Evolutionary conservation across 805 yeast species (phyloP).

Genomic region (Ogataea kodamae): DNA sequence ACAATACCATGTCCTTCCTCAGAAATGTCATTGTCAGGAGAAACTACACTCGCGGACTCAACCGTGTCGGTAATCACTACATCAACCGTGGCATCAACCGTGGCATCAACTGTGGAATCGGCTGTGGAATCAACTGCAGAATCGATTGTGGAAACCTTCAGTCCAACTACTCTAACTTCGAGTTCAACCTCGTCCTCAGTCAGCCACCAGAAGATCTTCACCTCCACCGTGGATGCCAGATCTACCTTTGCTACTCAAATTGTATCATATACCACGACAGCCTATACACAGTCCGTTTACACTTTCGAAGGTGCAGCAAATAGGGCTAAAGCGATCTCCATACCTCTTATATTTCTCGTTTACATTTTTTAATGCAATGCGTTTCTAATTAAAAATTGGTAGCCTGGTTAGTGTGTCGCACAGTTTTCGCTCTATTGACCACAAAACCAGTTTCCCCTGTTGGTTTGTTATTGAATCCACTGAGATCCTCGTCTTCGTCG

Average conservation of each 20-base stretch:
- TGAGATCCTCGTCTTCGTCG: constrained; percentile 22
- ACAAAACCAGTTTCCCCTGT: constrained; percentile 30
- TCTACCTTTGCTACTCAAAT: no score
- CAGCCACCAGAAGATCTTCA: neutral
- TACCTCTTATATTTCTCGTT: constrained; percentile 2
- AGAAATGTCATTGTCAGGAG: no score
- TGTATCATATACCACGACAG: neutral
- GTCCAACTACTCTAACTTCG: no score
- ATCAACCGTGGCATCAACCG: neutral
- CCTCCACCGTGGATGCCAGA: neutral
- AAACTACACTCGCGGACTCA: constrained; percentile 1
- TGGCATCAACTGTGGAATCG: neutral
- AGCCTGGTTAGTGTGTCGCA: constrained; percentile 27
- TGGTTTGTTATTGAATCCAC: constrained; percentile 12
- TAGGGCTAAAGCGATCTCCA: neutral
- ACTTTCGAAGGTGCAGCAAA: constrained; percentile 2
- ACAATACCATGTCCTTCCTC: constrained; percentile 3
- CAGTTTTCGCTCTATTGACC: constrained; percentile 30
- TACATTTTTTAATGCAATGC: neutral
- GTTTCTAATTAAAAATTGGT: constrained; percentile 21
- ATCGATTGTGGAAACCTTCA: neutral
- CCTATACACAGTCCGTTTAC: constrained; percentile 1
- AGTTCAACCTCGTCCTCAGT: no score
- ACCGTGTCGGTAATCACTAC: neutral
- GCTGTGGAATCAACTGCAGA: constrained; percentile 1